These are phyloP conservation scores for Yamadazyma sp. DNA, from an alignment of 1,139 yeast species.

Conservation along the genomic window DNA sequence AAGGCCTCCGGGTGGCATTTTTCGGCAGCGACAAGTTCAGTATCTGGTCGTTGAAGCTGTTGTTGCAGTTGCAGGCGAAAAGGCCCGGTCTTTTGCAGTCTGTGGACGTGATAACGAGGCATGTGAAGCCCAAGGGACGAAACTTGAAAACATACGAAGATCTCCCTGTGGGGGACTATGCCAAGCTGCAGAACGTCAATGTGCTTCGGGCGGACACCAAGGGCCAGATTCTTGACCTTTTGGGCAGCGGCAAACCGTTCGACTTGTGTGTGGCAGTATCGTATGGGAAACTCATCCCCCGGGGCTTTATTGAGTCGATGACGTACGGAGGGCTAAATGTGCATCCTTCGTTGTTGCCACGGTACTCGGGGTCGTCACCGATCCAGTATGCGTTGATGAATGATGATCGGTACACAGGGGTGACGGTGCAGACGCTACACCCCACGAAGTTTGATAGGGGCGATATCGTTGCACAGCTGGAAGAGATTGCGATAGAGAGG, in stretches of 20 bases:
- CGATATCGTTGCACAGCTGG: slow-evolving; percentile 60
- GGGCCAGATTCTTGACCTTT: slow-evolving; percentile 47
- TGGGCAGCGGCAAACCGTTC: slow-evolving; percentile 25
- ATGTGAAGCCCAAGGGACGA: slow-evolving; percentile 73
- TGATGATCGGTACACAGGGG: slow-evolving; percentile 68
- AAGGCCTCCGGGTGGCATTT: slow-evolving; percentile 45
- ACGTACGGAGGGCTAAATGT: slow-evolving; percentile 78
- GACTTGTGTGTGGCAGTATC: slow-evolving; percentile 86
- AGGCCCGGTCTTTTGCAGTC: slow-evolving; percentile 28
- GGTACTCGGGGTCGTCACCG: slow-evolving; percentile 88
- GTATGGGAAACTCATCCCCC: slow-evolving; percentile 79
- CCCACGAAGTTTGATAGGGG: slow-evolving; percentile 88
- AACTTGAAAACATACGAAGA: slow-evolving; percentile 48
- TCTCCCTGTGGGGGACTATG: slow-evolving; percentile 55
- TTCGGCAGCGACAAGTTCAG: slow-evolving; percentile 86
- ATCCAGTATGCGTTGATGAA: slow-evolving; percentile 76
- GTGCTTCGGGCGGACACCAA: slow-evolving; percentile 60
- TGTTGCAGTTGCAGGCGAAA: slow-evolving; percentile 30
- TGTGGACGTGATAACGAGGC: slow-evolving; percentile 65
- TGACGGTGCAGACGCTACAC: slow-evolving; percentile 85
- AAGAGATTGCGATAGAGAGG: slow-evolving; percentile 32
- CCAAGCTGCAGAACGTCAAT: slow-evolving; percentile 30
- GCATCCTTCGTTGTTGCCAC: slow-evolving; percentile 89
- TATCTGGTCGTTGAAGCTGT: slow-evolving; percentile 50
- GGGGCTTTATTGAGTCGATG: slow-evolving; percentile 45